Conservation (phyloP, 208 protist genomes). For the Trypanosoma cruzi region DNA sequence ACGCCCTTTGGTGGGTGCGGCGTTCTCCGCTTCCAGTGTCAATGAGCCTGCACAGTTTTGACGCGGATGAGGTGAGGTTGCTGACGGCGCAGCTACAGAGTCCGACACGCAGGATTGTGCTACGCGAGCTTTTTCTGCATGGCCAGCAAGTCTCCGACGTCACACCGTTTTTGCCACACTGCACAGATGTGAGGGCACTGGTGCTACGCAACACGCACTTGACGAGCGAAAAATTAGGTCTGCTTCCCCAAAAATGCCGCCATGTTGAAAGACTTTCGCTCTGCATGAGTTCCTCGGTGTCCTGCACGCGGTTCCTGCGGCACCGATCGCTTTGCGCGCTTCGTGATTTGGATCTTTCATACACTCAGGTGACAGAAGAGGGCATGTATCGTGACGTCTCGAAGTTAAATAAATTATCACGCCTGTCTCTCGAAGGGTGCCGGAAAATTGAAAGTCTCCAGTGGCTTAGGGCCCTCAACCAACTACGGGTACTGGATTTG, state of each 20-base stretch:
- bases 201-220: slow-evolving; percentile 42
- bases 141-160: slow-evolving; percentile 22
- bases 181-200: slow-evolving; percentile 40
- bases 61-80: slow-evolving; percentile 27
- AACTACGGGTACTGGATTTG: slow-evolving; percentile 47
- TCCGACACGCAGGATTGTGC: slow-evolving; percentile 7
- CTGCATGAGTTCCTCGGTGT: slow-evolving; percentile 45
- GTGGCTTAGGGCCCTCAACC: slow-evolving; percentile 35
- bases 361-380: slow-evolving; percentile 43
- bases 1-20: slow-evolving; percentile 58
- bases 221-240: slow-evolving; percentile 34
- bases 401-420: slow-evolving; percentile 31
- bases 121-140: slow-evolving; percentile 10
- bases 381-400: slow-evolving; percentile 45
- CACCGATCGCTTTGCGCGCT: slow-evolving; percentile 37
- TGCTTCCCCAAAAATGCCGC: slow-evolving; percentile 41
- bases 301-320: slow-evolving; percentile 45
- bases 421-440: slow-evolving; percentile 61
- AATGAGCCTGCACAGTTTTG: slow-evolving; percentile 43
- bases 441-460: slow-evolving; percentile 32
- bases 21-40: slow-evolving; percentile 34
- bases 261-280: slow-evolving; percentile 53
- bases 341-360: slow-evolving; percentile 55
- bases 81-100: slow-evolving; percentile 20
- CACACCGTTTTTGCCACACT: slow-evolving; percentile 34